Base-by-base conservation (phyloP, 176 grass and related monocot genomes). In the Stipa capillata region DNA sequence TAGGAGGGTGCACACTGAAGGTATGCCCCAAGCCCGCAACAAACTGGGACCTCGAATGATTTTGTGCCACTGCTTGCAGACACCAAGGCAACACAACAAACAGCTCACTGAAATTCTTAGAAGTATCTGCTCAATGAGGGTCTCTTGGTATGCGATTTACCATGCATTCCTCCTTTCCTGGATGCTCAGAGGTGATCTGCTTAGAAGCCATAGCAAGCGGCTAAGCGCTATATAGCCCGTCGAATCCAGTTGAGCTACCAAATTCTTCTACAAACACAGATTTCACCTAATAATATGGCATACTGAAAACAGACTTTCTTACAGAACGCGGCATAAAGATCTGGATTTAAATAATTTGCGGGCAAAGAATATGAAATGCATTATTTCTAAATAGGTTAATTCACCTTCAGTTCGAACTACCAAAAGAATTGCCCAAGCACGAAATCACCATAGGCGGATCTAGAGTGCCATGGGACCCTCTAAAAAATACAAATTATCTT, bases 141-240 rank as follows among this genome's bases (percentile, higher is more conserved):
- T 43, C 58, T 16, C 11, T 53, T 3, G 69, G 56, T 10, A 83
- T 35, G 17, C 45, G 11, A 33, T 51, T 23, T 2, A 74, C 39
- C 33, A 83, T 1, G 24, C 58, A 65, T 74, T 29, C 16, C 21
- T 64, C 24, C 34, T 42, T 54, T 29, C 7, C 5, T 75, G 32
- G 24, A 33, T 20, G 17, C 17, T 39, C 29, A 34, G 10, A 14
- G 28, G 12, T 23, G 34, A 39, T 23, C 8, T 44, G 29, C 65
- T 67, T 55, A 21, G 48, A 8, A 34, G 55, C 60, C 81, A 83
- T 83, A n/a, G n/a, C n/a, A n/a, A n/a, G n/a, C n/a, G n/a, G n/a
- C n/a, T n/a, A 55, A 27, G 6, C 45, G 37, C 27, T n/a, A 61
- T 9, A 18, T 3, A 21, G 0, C 10, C 42, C n/a, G n/a, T n/a